Evolutionary conservation across 2,329 filamentous ascomycete species (phyloP).

Genomic region (Epichloe sibirici): DNA sequence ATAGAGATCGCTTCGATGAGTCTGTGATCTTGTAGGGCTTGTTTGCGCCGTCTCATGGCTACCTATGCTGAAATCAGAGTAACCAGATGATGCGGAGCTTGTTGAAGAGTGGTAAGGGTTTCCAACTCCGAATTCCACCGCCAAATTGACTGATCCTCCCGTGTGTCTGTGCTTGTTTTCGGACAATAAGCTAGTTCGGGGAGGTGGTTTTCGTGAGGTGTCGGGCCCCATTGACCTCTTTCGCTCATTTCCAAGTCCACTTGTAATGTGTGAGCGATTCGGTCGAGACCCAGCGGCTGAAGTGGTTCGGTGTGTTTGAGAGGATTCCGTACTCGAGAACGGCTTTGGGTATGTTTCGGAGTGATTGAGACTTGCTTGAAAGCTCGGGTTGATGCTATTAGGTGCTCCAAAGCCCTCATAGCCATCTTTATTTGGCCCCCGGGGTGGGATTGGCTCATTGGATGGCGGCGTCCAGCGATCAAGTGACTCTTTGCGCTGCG

Average conservation of each 20-base stretch:
- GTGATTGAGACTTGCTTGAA: conserved; percentile 28
- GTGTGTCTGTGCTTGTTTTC: conserved; percentile 24
- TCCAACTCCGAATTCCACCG: conserved; percentile 45
- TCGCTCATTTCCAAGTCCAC: conserved; percentile 17
- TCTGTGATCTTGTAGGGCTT: conserved; percentile 21
- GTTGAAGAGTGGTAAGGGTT: conserved; percentile 55
- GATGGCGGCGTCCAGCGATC: conserved; percentile 9
- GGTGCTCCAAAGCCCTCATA: conserved; percentile 47
- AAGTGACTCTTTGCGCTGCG: conserved; percentile 18
- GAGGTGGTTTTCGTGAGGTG: conserved; percentile 39
- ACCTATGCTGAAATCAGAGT: conserved; percentile 45
- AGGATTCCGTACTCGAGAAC: conserved; percentile 23
- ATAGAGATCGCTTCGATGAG: conserved; percentile 32
- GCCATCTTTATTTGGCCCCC: conserved; percentile 35
- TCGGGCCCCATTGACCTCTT: conserved; percentile 35
- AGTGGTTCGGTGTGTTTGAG: conserved; percentile 26
- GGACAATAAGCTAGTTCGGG: conserved; percentile 35
- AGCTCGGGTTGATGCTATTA: conserved; percentile 23
- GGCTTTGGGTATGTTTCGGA: conserved; percentile 42
- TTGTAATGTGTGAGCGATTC: conserved; percentile 20
- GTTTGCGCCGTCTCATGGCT: conserved; percentile 51
- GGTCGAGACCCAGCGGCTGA: conserved; percentile 34
- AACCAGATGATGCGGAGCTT: conserved; percentile 52
- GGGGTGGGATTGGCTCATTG: conserved; percentile 17
- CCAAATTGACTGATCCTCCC: conserved; percentile 38